phyloP scores from a whole-genome alignment of 345 rosid genomes.

The Aquilaria yunnanensis region DNA sequence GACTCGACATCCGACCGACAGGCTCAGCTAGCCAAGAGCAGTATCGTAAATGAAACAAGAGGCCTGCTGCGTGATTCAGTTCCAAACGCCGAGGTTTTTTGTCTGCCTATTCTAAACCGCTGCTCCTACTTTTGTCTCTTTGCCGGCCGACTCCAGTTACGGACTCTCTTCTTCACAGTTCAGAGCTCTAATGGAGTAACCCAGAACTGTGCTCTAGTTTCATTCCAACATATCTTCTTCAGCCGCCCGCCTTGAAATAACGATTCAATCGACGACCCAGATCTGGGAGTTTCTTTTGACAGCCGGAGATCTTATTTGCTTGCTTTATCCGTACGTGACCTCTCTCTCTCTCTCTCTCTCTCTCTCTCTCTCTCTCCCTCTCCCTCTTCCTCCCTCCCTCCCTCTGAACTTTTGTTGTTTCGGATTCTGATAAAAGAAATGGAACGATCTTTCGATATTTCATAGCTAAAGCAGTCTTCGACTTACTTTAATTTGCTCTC shows the following conservation, averaged over 20 bases:
- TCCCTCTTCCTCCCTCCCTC: not conserved
- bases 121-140: not conserved
- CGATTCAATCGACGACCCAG: constrained; percentile 20
- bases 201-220: too few species aligned
- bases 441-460: too few species aligned
- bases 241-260: not conserved
- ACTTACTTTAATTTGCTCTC: too few species aligned
- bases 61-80: constrained; percentile 16
- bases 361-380: not conserved
- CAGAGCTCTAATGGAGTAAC: too few species aligned
- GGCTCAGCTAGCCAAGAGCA: not conserved
- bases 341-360: constrained; percentile 7
- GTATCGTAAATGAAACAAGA: not conserved
- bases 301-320: constrained; percentile 17
- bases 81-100: constrained; percentile 25
- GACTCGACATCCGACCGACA: constrained; percentile 31
- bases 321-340: constrained; percentile 25
- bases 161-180: too few species aligned
- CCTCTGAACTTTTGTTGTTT: too few species aligned
- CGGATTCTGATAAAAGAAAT: too few species aligned
- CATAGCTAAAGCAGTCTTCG: too few species aligned
- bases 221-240: too few species aligned
- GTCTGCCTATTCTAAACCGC: not conserved
- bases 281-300: constrained; percentile 17
- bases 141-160: too few species aligned